Percentiles rank a stretch among this genome's conserved stretches.
Conservation (phyloP, 192 early-diverging fungal genomes). For the Pilobolus umbonatus region DNA sequence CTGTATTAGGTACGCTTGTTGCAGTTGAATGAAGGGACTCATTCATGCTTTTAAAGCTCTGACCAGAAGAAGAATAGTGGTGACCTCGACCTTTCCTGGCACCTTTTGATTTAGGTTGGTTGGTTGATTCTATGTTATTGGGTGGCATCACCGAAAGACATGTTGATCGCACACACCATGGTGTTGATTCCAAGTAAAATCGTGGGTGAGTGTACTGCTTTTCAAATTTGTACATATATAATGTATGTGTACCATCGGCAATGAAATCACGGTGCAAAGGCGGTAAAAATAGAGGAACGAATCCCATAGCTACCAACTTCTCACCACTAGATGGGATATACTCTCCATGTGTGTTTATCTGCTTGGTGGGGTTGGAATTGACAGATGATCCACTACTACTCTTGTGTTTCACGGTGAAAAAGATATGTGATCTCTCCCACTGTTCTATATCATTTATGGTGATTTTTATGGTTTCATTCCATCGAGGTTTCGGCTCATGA, state of each 20-base stretch:
- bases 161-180: slow-evolving; percentile 35
- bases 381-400: slow-evolving; percentile 2
- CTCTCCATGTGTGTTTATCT: neutral
- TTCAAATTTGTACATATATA: slow-evolving; percentile 63
- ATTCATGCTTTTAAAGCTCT: slow-evolving; percentile 13
- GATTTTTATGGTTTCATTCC: slow-evolving; percentile 62
- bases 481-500: slow-evolving; percentile 53
- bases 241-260: slow-evolving; percentile 51
- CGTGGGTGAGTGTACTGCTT: slow-evolving; percentile 30
- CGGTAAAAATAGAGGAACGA: slow-evolving; percentile 48
- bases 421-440: slow-evolving; percentile 58
- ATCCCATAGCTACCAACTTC: slow-evolving; percentile 58
- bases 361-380: neutral
- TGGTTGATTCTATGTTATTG: slow-evolving; percentile 8
- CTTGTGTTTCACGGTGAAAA: slow-evolving; percentile 54
- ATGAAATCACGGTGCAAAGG: slow-evolving; percentile 48
- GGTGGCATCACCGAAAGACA: slow-evolving; percentile 24
- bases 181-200: slow-evolving; percentile 44
- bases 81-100: neutral
- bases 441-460: slow-evolving; percentile 42
- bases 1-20: neutral
- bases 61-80: slow-evolving; percentile 5
- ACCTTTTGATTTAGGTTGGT: neutral
- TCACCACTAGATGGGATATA: slow-evolving; percentile 13
- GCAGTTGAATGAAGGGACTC: neutral